Percentiles rank a stretch among this genome's conserved stretches.
Evolutionary conservation across 306 rosid genomes (phyloP).

Genomic region (Styphnolobium japonicum): DNA sequence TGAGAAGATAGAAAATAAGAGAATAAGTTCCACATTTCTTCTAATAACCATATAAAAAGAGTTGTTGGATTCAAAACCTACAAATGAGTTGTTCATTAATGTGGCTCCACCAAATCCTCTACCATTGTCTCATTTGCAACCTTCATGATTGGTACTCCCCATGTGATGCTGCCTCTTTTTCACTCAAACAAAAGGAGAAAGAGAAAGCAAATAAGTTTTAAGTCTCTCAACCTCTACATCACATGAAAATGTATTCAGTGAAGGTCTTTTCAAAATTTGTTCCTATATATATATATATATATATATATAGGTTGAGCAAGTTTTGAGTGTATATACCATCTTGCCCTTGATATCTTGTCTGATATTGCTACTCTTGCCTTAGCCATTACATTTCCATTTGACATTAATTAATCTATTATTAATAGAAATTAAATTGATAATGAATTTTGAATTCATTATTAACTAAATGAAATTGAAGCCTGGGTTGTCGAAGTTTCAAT

Average conservation of each 20-base stretch:
- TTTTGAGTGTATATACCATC: neutral
- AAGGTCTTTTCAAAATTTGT: conserved; percentile 38
- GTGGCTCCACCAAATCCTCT: conserved; percentile 97
- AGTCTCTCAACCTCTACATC: conserved; percentile 36
- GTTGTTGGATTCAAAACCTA: conserved; percentile 45
- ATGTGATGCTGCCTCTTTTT: conserved; percentile 86
- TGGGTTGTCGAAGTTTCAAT: too few species aligned
- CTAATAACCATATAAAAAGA: conserved; percentile 21
- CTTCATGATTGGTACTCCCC: conserved; percentile 87
- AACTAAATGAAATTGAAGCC: too few species aligned
- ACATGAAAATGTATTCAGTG: conserved; percentile 34
- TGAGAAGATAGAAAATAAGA: neutral
- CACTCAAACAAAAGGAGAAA: neutral
- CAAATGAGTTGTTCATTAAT: conserved; percentile 73
- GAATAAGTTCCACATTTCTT: conserved; percentile 23
- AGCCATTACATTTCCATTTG: neutral
- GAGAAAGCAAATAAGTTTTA: conserved; percentile 27
- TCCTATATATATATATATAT: too few species aligned
- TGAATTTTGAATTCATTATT: too few species aligned
- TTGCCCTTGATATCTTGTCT: neutral
- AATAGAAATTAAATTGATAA: too few species aligned
- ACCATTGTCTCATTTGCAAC: conserved; percentile 89
- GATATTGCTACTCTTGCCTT: too few species aligned
- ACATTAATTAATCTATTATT: too few species aligned
- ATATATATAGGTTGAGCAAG: conserved; percentile 7